Evolutionary conservation across 2,329 filamentous ascomycete species (phyloP).

Genomic region (Ophiostoma sp.): DNA sequence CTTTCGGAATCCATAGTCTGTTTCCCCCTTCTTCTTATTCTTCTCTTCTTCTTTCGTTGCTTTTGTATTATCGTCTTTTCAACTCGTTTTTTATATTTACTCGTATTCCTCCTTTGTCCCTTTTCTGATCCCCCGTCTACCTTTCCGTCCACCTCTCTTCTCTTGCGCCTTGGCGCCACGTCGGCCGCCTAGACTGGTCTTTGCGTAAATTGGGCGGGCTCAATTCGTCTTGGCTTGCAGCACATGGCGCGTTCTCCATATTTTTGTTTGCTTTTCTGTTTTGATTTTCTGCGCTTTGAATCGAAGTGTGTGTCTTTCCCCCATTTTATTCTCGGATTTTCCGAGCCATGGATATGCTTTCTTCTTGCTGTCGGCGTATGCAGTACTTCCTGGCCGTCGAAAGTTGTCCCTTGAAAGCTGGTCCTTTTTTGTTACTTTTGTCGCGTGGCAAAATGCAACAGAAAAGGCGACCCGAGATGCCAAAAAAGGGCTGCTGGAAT

Average conservation of each 20-base stretch:
- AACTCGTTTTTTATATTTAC: not conserved
- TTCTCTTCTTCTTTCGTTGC: too few species aligned
- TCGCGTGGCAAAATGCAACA: slow-evolving; percentile 3
- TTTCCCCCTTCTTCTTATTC: too few species aligned
- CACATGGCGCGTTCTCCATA: not conserved
- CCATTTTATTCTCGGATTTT: not conserved
- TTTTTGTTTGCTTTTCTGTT: not conserved
- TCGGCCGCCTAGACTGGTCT: not conserved
- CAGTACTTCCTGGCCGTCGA: not conserved
- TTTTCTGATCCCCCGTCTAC: not conserved
- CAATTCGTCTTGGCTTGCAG: slow-evolving; percentile 6
- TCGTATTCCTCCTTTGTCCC: not conserved
- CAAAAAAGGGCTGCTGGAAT: not conserved
- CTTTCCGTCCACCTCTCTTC: not conserved
- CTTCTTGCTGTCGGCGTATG: not conserved
- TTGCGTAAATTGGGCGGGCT: slow-evolving; percentile 2
- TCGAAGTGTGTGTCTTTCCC: not conserved
- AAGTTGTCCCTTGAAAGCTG: not conserved
- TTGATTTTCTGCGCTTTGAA: not conserved
- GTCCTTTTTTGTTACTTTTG: not conserved
- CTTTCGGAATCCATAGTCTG: not conserved
- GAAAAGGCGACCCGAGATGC: not conserved
- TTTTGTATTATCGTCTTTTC: not conserved
- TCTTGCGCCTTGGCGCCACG: not conserved
- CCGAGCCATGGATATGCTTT: not conserved